Evolutionary conservation across 2,329 filamentous ascomycete species (phyloP).

Genomic region (Colletotrichum sublineola): DNA sequence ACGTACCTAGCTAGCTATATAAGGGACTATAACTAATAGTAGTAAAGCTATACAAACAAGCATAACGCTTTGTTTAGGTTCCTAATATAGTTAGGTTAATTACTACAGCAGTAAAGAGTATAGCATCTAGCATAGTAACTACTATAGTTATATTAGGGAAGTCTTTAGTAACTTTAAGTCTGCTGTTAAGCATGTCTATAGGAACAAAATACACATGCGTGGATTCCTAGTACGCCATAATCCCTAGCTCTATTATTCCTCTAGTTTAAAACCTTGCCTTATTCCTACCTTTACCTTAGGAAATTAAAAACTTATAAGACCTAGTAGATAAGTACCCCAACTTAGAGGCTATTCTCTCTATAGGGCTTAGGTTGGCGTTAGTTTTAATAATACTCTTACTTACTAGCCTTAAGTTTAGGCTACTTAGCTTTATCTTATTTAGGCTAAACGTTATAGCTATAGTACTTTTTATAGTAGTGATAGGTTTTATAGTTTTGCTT

Average conservation of each 20-base stretch:
- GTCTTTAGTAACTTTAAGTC: too few relatives aligned
- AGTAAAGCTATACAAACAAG: too few relatives aligned
- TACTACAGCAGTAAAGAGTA: too few relatives aligned
- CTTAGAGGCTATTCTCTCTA: slow-evolving; percentile 14
- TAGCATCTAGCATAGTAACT: too few relatives aligned
- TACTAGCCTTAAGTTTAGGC: slow-evolving; percentile 9
- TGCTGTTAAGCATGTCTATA: too few relatives aligned
- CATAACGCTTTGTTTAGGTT: too few relatives aligned
- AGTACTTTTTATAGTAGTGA: background rate
- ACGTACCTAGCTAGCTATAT: too few relatives aligned
- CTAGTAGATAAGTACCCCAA: slow-evolving; percentile 12
- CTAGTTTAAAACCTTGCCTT: background rate
- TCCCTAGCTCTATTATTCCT: background rate
- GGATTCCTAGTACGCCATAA: too few relatives aligned
- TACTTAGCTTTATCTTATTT: slow-evolving; percentile 16
- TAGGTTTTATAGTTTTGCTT: background rate
- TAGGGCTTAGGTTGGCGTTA: background rate
- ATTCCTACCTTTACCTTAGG: background rate
- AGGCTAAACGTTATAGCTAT: background rate
- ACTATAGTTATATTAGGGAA: too few relatives aligned
- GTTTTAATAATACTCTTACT: slow-evolving; percentile 3
- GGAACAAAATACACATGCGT: too few relatives aligned
- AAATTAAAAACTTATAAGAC: background rate
- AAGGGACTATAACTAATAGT: too few relatives aligned
- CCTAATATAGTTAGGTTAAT: too few relatives aligned